Base-by-base conservation (phyloP, 805 yeast species). In the Ogataea dorogensis region DNA sequence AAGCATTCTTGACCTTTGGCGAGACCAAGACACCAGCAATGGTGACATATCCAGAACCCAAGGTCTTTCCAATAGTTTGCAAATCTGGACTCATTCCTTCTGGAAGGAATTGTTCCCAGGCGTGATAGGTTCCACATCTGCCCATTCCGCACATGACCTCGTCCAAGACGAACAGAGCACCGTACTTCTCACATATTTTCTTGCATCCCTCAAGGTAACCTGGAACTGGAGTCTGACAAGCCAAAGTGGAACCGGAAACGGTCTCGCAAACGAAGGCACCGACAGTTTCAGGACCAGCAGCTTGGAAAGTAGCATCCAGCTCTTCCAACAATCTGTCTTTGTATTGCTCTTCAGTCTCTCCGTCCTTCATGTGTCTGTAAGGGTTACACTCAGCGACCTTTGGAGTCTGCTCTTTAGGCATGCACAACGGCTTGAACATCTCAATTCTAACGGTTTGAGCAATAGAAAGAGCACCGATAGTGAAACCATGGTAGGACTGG, bases 111-210 rank as follows among this genome's bases (percentile, higher is more conserved):
- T 40, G 44, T 15, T 42, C 40, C 39, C 38, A 71, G 26, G 75
- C 71, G 51, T 68, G 67, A 31, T 64, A 61, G 15, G 63, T 59
- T 28, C 77, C 77, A 42, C 65, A 56, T 49, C 79, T 63, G 21
- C 77, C 77, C 24, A 71, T 63, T 16, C 79, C 79, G 49, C 73
- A 71, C 76, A 72, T 71, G 21, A 72, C 73, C 53, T 74, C 79
- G 43, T 73, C 79, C 28, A 70, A 58, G 53, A 70, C 58, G 41
- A 73, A 58, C 21, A 72, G 52, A 25, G 68, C 61, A 23, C 69
- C 77, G 49, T 71, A 71, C 49, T 71, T 72, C 52, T 69, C 68
- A 50, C 76, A 70, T 21, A 73, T 48, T 25, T 56, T 64, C 34
- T 71, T 55, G 24, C 67, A 53, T 7, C 71, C 74, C 32, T 64